A percentile compares a stretch with the other conserved stretches of the same genome.
Conservation (phyloP, 1,284 basidiomycete species). For the Mycena citricolor region DNA sequence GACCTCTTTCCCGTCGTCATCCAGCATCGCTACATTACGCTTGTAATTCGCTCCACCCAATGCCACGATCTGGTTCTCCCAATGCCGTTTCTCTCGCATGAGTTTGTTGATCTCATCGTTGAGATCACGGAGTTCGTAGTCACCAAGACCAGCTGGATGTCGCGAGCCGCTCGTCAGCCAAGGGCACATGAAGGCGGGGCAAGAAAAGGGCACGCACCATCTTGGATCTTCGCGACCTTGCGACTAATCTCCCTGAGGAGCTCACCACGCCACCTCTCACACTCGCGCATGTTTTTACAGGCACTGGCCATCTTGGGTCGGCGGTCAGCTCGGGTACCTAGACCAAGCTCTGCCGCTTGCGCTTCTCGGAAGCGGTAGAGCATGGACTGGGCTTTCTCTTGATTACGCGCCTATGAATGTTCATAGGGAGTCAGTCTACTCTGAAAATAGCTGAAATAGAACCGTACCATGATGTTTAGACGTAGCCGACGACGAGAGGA, state of each 20-base stretch:
- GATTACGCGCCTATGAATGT: constrained; percentile 91
- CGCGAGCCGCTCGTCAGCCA: too few relatives aligned
- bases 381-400: constrained; percentile 98
- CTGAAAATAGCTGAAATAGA: too few relatives aligned
- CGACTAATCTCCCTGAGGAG: constrained; percentile 92
- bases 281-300: constrained; percentile 90
- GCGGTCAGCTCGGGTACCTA: constrained; percentile 78
- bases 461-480: too few relatives aligned
- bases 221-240: constrained; percentile 98
- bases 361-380: constrained; percentile 98
- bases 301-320: constrained; percentile 88
- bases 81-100: constrained; percentile 93
- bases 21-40: constrained; percentile 86
- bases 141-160: constrained; percentile 84
- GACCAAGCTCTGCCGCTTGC: constrained; percentile 92
- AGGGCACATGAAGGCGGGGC: constrained; percentile 1
- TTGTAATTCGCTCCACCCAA: constrained; percentile 97
- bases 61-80: constrained; percentile 96
- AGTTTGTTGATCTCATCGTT: constrained; percentile 99
- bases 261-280: constrained; percentile 95
- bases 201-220: constrained; percentile 57
- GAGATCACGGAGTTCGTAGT: constrained; percentile 94
- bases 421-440: too few relatives aligned
- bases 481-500: too few relatives aligned
- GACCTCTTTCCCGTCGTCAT: constrained; percentile 93